Base-by-base conservation (phyloP, 2,329 filamentous ascomycete genomes). In the Elsinoe arachidis region DNA sequence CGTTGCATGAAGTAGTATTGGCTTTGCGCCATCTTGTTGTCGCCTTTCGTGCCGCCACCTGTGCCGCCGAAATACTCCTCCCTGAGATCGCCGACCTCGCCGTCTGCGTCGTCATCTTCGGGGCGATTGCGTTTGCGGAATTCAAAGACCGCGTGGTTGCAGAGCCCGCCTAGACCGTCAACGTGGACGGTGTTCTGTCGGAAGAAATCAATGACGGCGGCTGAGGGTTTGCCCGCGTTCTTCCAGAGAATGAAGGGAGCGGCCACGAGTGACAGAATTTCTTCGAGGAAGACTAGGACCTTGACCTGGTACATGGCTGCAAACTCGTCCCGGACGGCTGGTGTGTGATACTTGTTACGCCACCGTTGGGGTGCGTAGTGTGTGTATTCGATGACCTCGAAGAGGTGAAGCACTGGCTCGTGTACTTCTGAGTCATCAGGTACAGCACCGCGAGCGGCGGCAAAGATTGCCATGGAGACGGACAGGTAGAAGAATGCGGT, bases 21-120 rank as follows among this genome's bases (percentile, higher is more conserved):
- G 0, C 92, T 97, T 14, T 90, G 88, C n/a, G 93, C 86, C 89
- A 99, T 96, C 74, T 99, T 99, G 61, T 91, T 89, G 66, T 99
- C 91, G 6, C 41, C 41, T 9, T 43, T 46, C 4, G 9, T 17
- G 15, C 54, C 54, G 2, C 26, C 41, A 2, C 14, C 23, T 68
- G 96, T 96, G 9, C 90, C 90, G 19, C 89, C 85, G 68, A 93
- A 97, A 69, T 97, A 97, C 64, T 96, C 91, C 59, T 93, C 88
- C 10, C 93, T 84, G 9, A 90, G 80, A n/a, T 67, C 69, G 56
- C 64, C 71, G 63, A 59, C 73, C 72, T 63, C 70, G 60, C 60
- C 64, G 9, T 63, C 63, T 1, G 64, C 72, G 10, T 71, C 72
- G 52, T 72, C 68, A 44, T 70, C 68, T 3, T 74, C 73, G 33